Evolutionary conservation across 345 rosid genomes (phyloP), one percentile per base, ranked within the genome.

Genomic region (Eucalyptus pumila): DNA sequence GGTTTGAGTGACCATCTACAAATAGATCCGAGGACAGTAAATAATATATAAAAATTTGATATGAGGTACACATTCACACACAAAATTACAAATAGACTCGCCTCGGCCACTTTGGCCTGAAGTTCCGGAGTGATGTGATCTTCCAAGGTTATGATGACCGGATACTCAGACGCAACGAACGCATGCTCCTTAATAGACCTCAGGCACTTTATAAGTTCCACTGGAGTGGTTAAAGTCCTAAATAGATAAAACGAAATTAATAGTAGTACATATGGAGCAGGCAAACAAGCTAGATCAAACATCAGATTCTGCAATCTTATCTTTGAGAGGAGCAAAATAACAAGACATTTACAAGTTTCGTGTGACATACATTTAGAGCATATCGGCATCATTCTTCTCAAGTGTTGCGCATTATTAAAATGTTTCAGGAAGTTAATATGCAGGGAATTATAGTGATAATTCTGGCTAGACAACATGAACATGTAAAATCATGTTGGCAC

Each of bases 51-150:
- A 67, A 52, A 44, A 69, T 23, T 42, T 34, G 19, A 85, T 88
- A 49, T 87, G 32, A 23, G 51, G 67, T 37, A 89, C 15, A 60
- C 87, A 76, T 76, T 11, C 85, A 76, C 85, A 76, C 32, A 62
- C 62, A 83, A 90, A 88, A 85, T 54, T 50, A 8, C 56, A 42
- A 47, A 30, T 23, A 85, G 51, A 34, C 89, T 90, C 91, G 91
- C 99, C 95, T 94, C 91, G 24, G 99, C 99, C 85, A 96, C 98
- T 97, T 95, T 95, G 80, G 99, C 97, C 90, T 97, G 99, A 86
- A 97, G 98, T 87, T 96, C 92, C 24, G 96, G 93, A 49, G 98
- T 95, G 87, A 97, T 98, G 90, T 97, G 99, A 92, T 97, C 99
- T 94, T 97, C 99, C 88, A 97, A 94, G 89, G 99, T 97, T 87